These are phyloP conservation scores for Guadua angustifolia DNA, from an alignment of 176 grass and related monocot species.

Conservation along the genomic window DNA sequence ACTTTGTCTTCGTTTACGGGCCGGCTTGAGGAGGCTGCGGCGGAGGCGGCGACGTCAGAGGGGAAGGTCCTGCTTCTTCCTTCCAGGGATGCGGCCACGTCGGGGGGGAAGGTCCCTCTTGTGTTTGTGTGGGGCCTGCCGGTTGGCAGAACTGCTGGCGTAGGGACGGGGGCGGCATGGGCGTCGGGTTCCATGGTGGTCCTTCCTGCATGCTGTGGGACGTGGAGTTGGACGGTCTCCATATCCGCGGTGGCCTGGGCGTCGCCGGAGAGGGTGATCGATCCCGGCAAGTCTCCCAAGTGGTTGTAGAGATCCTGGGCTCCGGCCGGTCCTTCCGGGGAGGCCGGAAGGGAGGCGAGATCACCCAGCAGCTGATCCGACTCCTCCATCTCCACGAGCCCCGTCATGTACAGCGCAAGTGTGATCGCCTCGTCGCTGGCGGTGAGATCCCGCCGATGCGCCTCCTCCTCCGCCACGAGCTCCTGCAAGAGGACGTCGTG, in stretches of 20 bases:
- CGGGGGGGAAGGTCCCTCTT: too few relatives aligned
- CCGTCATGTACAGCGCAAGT: background rate
- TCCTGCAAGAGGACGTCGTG: background rate
- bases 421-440: background rate
- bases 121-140: background rate
- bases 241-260: background rate
- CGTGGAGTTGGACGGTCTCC: background rate
- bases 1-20: background rate
- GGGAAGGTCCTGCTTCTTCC: too few relatives aligned
- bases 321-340: background rate
- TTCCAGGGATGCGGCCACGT: background rate
- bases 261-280: background rate
- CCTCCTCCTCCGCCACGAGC: background rate
- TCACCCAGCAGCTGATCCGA: background rate
- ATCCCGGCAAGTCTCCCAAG: background rate
- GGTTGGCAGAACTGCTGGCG: background rate
- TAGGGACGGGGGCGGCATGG: background rate
- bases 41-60: background rate
- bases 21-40: constrained; percentile 7
- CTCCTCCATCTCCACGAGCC: background rate
- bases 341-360: background rate
- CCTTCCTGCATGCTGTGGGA: background rate
- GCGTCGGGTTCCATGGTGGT: too few relatives aligned
- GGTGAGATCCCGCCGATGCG: background rate
- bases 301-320: background rate